Conservation (phyloP, 495 filamentous ascomycete species). For the Durotheca rogersii region DNA sequence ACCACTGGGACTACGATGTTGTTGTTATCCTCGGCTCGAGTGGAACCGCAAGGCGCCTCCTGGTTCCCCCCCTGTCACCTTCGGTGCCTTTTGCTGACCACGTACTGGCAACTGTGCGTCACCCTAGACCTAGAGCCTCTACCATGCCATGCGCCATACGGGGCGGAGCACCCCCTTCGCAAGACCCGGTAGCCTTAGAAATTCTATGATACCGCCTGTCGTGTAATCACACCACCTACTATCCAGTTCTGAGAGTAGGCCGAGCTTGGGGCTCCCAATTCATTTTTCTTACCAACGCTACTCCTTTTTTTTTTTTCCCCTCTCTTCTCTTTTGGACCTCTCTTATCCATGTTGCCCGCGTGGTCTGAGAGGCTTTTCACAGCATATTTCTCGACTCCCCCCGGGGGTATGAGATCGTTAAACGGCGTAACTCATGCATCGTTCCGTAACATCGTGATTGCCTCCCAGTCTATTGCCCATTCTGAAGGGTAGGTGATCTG, state of each 20-base stretch:
- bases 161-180: too few relatives aligned
- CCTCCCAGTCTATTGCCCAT: conserved; percentile 5
- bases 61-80: too few relatives aligned
- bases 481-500: background rate
- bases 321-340: too few relatives aligned
- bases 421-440: conserved; percentile 11
- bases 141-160: too few relatives aligned
- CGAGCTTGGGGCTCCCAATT: background rate
- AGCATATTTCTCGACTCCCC: background rate
- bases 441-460: conserved; percentile 18
- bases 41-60: too few relatives aligned
- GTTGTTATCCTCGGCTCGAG: too few relatives aligned
- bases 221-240: background rate
- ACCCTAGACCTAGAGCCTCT: too few relatives aligned
- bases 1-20: too few relatives aligned
- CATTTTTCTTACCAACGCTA: background rate
- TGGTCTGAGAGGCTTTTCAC: background rate
- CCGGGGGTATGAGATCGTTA: conserved; percentile 1
- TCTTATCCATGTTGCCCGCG: too few relatives aligned
- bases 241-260: conserved; percentile 3
- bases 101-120: too few relatives aligned
- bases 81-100: too few relatives aligned
- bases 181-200: background rate
- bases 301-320: too few relatives aligned
- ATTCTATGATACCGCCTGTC: background rate